These are phyloP conservation scores for Cladorrhinum sp. DNA, from an alignment of 2,329 filamentous ascomycete genomes.

Conservation along the genomic window DNA sequence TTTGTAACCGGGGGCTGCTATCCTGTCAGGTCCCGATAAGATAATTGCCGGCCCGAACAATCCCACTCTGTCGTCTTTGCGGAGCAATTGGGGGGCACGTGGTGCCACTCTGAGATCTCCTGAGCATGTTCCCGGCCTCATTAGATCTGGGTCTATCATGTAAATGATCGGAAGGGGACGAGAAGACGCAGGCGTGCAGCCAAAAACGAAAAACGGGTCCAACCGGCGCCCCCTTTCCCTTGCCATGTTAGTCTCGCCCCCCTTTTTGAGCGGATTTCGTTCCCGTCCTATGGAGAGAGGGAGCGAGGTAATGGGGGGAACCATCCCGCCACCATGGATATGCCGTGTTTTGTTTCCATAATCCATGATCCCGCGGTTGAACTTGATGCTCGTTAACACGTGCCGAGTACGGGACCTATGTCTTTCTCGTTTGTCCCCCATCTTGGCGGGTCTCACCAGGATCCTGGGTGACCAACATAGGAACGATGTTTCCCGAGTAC, in stretches of 20 bases:
- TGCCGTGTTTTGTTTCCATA: constrained; percentile 5
- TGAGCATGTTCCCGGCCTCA: constrained; percentile 15
- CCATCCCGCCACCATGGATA: constrained; percentile 17
- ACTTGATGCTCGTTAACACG: constrained; percentile 4
- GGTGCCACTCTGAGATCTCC: constrained; percentile 14
- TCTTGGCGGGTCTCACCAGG: constrained; percentile 20
- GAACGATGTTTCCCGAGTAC: not conserved
- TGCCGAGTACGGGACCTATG: constrained; percentile 13
- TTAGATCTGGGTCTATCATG: constrained; percentile 10
- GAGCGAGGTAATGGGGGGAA: constrained; percentile 1
- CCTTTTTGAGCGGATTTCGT: constrained; percentile 7
- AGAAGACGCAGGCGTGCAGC: constrained; percentile 12
- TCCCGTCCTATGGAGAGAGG: constrained; percentile 14
- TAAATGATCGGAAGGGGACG: constrained; percentile 14
- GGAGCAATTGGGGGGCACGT: constrained; percentile 15
- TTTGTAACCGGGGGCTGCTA: constrained; percentile 10
- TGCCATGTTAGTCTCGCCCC: constrained; percentile 5
- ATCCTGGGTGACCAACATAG: constrained; percentile 8
- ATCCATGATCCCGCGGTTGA: not conserved
- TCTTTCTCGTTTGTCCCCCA: constrained; percentile 5
- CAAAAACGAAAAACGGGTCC: constrained; percentile 6
- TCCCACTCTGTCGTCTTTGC: constrained; percentile 9
- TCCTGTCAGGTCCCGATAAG: constrained; percentile 24
- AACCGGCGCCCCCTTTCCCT: constrained; percentile 11
- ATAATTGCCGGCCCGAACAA: constrained; percentile 20